phyloP scores from a whole-genome alignment of 2,329 filamentous ascomycete genomes.

The Colletotrichum eremochloae region DNA sequence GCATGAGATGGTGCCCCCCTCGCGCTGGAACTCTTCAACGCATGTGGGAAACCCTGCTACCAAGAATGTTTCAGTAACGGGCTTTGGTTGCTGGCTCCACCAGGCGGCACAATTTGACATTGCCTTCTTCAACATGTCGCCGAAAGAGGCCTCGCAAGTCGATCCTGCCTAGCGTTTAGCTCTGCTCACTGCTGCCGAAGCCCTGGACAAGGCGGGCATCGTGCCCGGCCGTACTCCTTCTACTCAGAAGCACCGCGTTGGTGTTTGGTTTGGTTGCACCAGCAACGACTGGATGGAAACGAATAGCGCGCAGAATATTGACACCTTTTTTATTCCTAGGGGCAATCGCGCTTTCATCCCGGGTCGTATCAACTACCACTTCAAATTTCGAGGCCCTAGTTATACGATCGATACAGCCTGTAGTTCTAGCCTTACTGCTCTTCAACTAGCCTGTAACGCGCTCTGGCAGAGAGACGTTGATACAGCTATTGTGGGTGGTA shows the following conservation, averaged over 20 bases:
- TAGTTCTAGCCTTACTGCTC: slow-evolving; percentile 79
- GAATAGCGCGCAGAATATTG: slow-evolving; percentile 76
- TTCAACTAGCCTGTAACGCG: slow-evolving; percentile 71
- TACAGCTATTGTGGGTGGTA: slow-evolving; percentile 82
- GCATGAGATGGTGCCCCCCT: slow-evolving; percentile 42
- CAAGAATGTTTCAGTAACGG: slow-evolving; percentile 41
- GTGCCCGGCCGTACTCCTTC: slow-evolving; percentile 76
- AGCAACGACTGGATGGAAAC: slow-evolving; percentile 85
- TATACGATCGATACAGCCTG: slow-evolving; percentile 84
- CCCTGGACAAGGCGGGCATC: slow-evolving; percentile 81
- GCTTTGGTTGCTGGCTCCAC: slow-evolving; percentile 64
- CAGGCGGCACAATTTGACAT: slow-evolving; percentile 76
- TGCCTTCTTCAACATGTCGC: slow-evolving; percentile 80
- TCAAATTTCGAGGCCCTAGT: slow-evolving; percentile 80
- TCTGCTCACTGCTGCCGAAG: slow-evolving; percentile 82
- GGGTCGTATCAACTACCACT: slow-evolving; percentile 81
- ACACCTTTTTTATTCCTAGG: slow-evolving; percentile 67
- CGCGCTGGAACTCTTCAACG: slow-evolving; percentile 8
- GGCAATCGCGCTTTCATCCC: slow-evolving; percentile 65
- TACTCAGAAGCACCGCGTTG: slow-evolving; percentile 70
- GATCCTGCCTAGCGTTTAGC: slow-evolving; percentile 83
- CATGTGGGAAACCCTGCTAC: slow-evolving; percentile 6
- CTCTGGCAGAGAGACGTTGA: slow-evolving; percentile 71
- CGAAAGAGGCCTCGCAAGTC: slow-evolving; percentile 74
- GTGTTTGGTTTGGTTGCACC: slow-evolving; percentile 81